Evolutionary conservation across 2,329 filamentous ascomycete species (phyloP).

Genomic region (Neopestalotiopsis sp.): DNA sequence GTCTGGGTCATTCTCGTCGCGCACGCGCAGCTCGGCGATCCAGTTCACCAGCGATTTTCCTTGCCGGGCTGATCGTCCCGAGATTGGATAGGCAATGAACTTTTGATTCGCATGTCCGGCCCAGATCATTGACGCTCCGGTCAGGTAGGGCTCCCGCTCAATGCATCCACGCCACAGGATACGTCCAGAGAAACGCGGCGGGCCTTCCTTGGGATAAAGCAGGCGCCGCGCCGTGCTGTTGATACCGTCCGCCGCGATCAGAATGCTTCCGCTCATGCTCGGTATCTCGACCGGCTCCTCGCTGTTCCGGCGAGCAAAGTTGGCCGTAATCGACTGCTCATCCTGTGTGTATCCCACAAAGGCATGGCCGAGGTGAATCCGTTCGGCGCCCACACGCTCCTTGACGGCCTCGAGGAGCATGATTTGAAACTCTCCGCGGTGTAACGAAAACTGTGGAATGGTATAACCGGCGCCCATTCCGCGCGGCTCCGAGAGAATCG

Average conservation of each 20-base stretch:
- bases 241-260: conserved; percentile 51
- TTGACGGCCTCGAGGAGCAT: conserved; percentile 47
- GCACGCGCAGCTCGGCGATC: conserved; percentile 50
- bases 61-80: conserved; percentile 38
- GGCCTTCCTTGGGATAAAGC: conserved; percentile 49
- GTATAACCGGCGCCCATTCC: conserved; percentile 46
- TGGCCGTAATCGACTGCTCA: conserved; percentile 41
- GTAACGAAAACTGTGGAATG: conserved; percentile 50
- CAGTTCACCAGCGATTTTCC: conserved; percentile 50
- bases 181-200: conserved; percentile 49
- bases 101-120: conserved; percentile 52
- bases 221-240: conserved; percentile 47
- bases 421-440: conserved; percentile 51
- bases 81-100: conserved; percentile 53
- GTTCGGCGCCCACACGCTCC: conserved; percentile 43
- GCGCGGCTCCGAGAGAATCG: conserved; percentile 47
- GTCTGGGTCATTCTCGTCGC: conserved; percentile 47
- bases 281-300: conserved; percentile 33
- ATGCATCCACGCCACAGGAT: conserved; percentile 52
- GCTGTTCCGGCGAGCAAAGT: conserved; percentile 38
- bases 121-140: conserved; percentile 50
- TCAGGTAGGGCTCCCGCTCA: conserved; percentile 45
- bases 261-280: conserved; percentile 37
- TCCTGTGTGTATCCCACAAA: conserved; percentile 42
- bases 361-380: conserved; percentile 45